phyloP scores from a whole-genome alignment of 805 yeast species.

The Starmerella roubikii region DNA sequence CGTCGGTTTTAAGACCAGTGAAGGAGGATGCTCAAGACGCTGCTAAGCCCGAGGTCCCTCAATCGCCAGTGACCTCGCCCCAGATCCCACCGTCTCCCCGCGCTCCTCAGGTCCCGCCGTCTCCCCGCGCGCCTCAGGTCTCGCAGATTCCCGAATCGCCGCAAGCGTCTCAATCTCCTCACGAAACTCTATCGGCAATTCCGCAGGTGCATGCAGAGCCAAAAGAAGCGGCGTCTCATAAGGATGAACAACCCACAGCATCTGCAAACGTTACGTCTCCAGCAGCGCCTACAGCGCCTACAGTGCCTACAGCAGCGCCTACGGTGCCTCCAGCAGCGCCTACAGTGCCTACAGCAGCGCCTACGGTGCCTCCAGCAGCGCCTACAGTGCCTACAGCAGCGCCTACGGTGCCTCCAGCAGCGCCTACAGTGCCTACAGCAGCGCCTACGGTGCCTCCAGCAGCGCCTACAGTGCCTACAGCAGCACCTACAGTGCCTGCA shows the following conservation, averaged over 20 bases:
- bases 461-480: slow-evolving; percentile 2
- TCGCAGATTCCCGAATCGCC: too few species aligned
- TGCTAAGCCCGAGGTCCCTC: background rate
- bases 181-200: too few species aligned
- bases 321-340: slow-evolving; percentile 6
- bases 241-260: too few species aligned
- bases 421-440: slow-evolving; percentile 7
- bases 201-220: too few species aligned
- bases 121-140: too few species aligned
- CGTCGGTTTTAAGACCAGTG: background rate
- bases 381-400: slow-evolving; percentile 14
- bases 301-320: too few species aligned
- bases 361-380: slow-evolving; percentile 11
- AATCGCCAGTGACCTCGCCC: background rate
- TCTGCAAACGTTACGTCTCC: too few species aligned
- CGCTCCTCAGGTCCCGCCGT: too few species aligned
- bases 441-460: slow-evolving; percentile 10
- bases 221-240: too few species aligned
- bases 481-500: slow-evolving; percentile 4
- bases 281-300: too few species aligned
- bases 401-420: slow-evolving; percentile 9
- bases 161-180: too few species aligned
- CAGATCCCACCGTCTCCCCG: too few species aligned
- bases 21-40: background rate
- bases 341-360: slow-evolving; percentile 7